A percentile compares a stretch with the other conserved stretches of the same genome.
These are phyloP conservation scores for Phytophthora kernoviae DNA, from an alignment of 352 stramenopile genomes.

Conservation along the genomic window DNA sequence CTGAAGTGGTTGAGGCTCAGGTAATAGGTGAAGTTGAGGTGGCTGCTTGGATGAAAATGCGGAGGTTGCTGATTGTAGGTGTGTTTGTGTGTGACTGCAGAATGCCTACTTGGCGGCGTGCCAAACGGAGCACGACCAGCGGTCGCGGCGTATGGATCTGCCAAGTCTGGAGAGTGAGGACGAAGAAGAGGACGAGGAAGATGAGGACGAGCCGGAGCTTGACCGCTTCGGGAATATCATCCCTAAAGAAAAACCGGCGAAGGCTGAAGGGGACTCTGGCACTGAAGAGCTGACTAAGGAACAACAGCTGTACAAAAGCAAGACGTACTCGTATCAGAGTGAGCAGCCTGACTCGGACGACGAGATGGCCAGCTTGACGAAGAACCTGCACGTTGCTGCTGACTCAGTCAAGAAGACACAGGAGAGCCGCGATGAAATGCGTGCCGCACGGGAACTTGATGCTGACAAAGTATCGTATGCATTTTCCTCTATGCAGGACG, in stretches of 20 bases:
- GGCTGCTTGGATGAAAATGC: conserved; percentile 1
- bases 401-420: conserved; percentile 70
- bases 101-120: conserved; percentile 73
- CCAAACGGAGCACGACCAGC: conserved; percentile 61
- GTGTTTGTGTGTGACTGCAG: conserved; percentile 21
- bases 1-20: conserved; percentile 80
- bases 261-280: conserved; percentile 24
- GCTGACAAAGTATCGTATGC: conserved; percentile 42
- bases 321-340: conserved; percentile 43
- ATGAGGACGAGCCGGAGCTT: conserved; percentile 37
- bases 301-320: conserved; percentile 57
- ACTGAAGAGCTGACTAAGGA: conserved; percentile 29
- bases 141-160: conserved; percentile 57
- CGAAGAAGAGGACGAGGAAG: conserved; percentile 48
- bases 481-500: conserved; percentile 75
- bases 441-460: conserved; percentile 19
- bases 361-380: conserved; percentile 58
- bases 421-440: conserved; percentile 51
- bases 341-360: conserved; percentile 51
- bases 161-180: conserved; percentile 67
- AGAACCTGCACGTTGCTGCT: conserved; percentile 59
- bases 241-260: conserved; percentile 25
- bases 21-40: conserved; percentile 5
- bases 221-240: conserved; percentile 46
- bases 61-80: conserved; percentile 6